Conservation (phyloP, 2,329 filamentous ascomycete species). For the Tolypocladium capitatum region DNA sequence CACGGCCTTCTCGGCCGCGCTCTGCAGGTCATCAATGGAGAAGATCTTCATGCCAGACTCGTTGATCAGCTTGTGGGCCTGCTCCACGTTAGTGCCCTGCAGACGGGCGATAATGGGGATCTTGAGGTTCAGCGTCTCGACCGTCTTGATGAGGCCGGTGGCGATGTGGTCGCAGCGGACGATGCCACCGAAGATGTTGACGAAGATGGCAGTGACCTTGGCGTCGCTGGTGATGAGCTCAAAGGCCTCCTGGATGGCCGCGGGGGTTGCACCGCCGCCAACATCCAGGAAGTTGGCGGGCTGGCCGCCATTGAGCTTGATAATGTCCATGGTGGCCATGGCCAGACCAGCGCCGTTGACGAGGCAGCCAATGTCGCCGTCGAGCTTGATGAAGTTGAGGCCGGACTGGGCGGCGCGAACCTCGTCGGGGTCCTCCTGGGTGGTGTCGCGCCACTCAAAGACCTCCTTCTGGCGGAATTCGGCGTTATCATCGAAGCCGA, state of each 20-base stretch:
- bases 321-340: constrained; percentile 99
- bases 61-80: constrained; percentile 85
- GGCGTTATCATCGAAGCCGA: constrained; percentile 97
- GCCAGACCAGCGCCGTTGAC: constrained; percentile 98
- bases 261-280: constrained; percentile 89
- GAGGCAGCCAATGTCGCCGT: constrained; percentile 96
- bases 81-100: constrained; percentile 97
- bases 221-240: constrained; percentile 97
- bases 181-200: constrained; percentile 99
- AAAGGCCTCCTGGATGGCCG: constrained; percentile 94
- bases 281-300: constrained; percentile 99
- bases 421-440: constrained; percentile 94
- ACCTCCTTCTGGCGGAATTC: constrained; percentile 96
- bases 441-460: constrained; percentile 84
- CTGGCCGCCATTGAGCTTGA: constrained; percentile 94
- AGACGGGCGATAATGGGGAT: constrained; percentile 94
- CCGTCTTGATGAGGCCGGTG: constrained; percentile 88
- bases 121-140: constrained; percentile 86
- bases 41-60: constrained; percentile 99
- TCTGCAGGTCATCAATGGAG: constrained; percentile 96
- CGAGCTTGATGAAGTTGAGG: constrained; percentile 99
- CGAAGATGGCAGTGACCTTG: constrained; percentile 97
- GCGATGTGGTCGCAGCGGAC: constrained; percentile 97
- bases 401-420: constrained; percentile 89
- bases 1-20: constrained; percentile 91